Conservation (phyloP, 192 early-diverging fungal species). For the Phlyctochytrium planicorne region DNA sequence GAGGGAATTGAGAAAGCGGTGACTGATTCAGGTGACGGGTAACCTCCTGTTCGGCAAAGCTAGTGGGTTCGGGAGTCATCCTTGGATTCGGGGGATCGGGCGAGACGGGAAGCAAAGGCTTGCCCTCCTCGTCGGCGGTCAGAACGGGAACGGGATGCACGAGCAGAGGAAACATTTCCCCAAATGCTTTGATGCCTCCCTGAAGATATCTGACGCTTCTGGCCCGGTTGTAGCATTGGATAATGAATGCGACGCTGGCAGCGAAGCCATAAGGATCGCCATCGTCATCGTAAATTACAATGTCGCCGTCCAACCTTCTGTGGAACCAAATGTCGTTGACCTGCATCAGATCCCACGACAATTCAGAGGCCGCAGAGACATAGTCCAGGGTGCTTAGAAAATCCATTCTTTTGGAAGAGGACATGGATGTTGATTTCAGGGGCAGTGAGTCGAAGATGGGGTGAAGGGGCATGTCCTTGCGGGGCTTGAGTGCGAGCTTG, state of each 20-base stretch:
- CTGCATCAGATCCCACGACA: neutral
- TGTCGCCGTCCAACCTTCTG: neutral
- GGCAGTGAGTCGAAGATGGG: neutral
- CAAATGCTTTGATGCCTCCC: neutral
- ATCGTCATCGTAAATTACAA: conserved; percentile 16
- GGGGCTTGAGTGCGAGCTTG: neutral
- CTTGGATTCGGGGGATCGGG: neutral
- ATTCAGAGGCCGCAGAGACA: neutral
- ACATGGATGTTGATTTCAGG: too few relatives aligned
- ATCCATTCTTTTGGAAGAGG: too few relatives aligned
- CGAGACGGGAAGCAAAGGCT: neutral
- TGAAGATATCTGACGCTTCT: neutral
- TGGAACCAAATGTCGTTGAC: neutral
- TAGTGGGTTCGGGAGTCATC: neutral
- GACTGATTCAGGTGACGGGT: too few relatives aligned
- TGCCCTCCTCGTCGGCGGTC: neutral
- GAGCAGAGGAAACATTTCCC: neutral
- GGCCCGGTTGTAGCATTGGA: neutral
- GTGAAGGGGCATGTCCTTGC: neutral
- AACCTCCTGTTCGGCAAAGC: too few relatives aligned
- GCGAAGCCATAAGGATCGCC: conserved; percentile 12
- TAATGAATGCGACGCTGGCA: neutral
- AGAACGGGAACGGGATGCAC: neutral
- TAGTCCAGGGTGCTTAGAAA: neutral
- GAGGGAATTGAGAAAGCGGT: too few relatives aligned